A percentile compares a stretch with the other conserved stretches of the same genome.
phyloP scores from a whole-genome alignment of 768 basidiomycete species.

The Termitomyces sp. region DNA sequence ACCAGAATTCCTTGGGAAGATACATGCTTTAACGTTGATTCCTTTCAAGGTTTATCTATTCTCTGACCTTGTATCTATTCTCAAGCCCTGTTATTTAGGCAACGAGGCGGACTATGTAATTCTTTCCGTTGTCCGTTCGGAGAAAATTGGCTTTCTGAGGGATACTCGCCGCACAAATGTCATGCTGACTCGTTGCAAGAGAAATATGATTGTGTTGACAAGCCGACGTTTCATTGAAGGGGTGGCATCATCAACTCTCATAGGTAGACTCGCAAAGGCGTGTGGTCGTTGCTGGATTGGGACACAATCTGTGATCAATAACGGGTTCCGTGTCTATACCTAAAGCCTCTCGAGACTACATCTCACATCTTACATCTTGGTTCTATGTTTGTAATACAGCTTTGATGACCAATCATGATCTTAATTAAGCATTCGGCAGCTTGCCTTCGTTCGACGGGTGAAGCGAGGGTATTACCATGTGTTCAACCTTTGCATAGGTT shows the following conservation, averaged over 20 bases:
- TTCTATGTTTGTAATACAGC: background rate
- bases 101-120: slow-evolving; percentile 73
- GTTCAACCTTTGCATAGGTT: too few relatives aligned
- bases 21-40: slow-evolving; percentile 71
- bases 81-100: slow-evolving; percentile 30
- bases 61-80: background rate
- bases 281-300: slow-evolving; percentile 13
- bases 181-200: slow-evolving; percentile 69
- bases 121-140: slow-evolving; percentile 63
- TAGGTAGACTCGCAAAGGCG: slow-evolving; percentile 24
- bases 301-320: slow-evolving; percentile 2
- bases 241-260: slow-evolving; percentile 22
- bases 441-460: background rate
- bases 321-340: slow-evolving; percentile 6
- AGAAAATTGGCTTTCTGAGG: slow-evolving; percentile 54
- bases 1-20: slow-evolving; percentile 46
- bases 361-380: background rate
- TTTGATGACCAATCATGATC: background rate
- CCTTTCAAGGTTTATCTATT: slow-evolving; percentile 58
- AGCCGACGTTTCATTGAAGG: slow-evolving; percentile 46
- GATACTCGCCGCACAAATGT: slow-evolving; percentile 64
- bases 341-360: background rate
- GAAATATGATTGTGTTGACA: slow-evolving; percentile 59
- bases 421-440: background rate
- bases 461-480: background rate